phyloP scores from a whole-genome alignment of 1,284 basidiomycete species.

The Schizophyllum commune region DNA sequence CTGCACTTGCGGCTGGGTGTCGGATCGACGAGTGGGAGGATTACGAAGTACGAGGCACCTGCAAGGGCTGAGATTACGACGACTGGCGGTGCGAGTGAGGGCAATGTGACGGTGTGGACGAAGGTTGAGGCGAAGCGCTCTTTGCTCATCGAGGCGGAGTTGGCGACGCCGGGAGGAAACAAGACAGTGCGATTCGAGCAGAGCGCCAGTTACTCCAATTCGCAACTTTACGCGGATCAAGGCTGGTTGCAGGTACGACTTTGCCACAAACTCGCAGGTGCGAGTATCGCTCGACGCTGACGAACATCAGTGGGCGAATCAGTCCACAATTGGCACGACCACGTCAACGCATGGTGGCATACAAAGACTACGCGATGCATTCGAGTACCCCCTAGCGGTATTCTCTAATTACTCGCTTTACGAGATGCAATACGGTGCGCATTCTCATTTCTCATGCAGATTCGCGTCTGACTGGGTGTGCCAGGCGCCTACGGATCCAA shows the following conservation, averaged over 20 bases:
- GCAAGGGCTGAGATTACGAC: slow-evolving; percentile 19
- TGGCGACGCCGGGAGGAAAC: slow-evolving; percentile 37
- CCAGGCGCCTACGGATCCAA: slow-evolving; percentile 27
- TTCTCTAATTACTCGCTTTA: slow-evolving; percentile 29
- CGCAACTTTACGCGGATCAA: slow-evolving; percentile 36
- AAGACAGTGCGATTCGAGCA: slow-evolving; percentile 39
- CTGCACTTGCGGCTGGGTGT: slow-evolving; percentile 28
- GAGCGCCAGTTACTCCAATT: slow-evolving; percentile 35
- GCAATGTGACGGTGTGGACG: slow-evolving; percentile 33
- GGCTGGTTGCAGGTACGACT: slow-evolving; percentile 34
- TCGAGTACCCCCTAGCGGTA: slow-evolving; percentile 29
- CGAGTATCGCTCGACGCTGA: too few relatives aligned
- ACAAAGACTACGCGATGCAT: slow-evolving; percentile 26
- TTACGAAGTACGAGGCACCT: slow-evolving; percentile 25
- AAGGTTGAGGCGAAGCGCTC: slow-evolving; percentile 33
- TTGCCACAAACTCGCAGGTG: too few relatives aligned
- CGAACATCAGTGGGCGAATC: slow-evolving; percentile 29
- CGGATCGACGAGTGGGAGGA: slow-evolving; percentile 28
- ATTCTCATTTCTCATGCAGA: not conserved
- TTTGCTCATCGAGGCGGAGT: slow-evolving; percentile 38
- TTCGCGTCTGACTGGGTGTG: not conserved
- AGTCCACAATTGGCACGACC: slow-evolving; percentile 26
- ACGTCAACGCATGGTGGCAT: slow-evolving; percentile 24
- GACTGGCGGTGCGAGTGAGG: slow-evolving; percentile 20
- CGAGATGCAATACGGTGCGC: slow-evolving; percentile 27